phyloP scores from a whole-genome alignment of 352 stramenopile species.

The Blastocystis sp. region DNA sequence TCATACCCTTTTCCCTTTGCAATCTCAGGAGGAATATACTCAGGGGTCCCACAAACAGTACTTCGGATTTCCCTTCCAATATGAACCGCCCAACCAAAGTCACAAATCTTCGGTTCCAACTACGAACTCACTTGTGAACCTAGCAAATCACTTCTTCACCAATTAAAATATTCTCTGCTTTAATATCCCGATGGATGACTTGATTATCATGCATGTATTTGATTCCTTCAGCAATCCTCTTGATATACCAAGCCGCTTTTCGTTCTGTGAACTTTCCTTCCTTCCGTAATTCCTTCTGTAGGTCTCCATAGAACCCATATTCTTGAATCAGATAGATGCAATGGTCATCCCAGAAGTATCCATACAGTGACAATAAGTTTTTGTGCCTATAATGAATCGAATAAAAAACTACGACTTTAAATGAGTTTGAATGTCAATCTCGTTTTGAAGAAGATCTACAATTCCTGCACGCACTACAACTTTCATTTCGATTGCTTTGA shows the following conservation, averaged over 20 bases:
- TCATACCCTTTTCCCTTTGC: not conserved
- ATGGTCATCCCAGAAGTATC: conserved; percentile 53
- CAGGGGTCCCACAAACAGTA: conserved; percentile 26
- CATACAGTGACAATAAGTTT: conserved; percentile 48
- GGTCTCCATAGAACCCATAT: conserved; percentile 52
- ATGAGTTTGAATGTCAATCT: conserved; percentile 56
- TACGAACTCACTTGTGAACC: not conserved
- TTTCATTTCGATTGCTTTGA: conserved; percentile 47
- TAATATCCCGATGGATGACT: conserved; percentile 52
- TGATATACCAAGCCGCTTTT: conserved; percentile 29
- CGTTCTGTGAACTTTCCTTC: conserved; percentile 23
- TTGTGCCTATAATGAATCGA: not conserved
- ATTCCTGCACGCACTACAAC: not conserved
- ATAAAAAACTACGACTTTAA: not conserved
- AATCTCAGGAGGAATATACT: conserved; percentile 51
- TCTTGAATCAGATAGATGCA: conserved; percentile 45
- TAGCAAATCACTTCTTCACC: not conserved
- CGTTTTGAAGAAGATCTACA: conserved; percentile 48
- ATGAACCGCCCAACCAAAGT: conserved; percentile 57
- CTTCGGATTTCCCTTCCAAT: not conserved
- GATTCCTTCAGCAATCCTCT: conserved; percentile 18
- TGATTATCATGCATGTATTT: conserved; percentile 28
- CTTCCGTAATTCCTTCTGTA: conserved; percentile 33
- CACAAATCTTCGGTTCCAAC: conserved; percentile 42
- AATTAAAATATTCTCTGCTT: conserved; percentile 42